These are phyloP conservation scores for Aureobasidium pullulans DNA, from an alignment of 2,329 filamentous ascomycete species.

Conservation along the genomic window DNA sequence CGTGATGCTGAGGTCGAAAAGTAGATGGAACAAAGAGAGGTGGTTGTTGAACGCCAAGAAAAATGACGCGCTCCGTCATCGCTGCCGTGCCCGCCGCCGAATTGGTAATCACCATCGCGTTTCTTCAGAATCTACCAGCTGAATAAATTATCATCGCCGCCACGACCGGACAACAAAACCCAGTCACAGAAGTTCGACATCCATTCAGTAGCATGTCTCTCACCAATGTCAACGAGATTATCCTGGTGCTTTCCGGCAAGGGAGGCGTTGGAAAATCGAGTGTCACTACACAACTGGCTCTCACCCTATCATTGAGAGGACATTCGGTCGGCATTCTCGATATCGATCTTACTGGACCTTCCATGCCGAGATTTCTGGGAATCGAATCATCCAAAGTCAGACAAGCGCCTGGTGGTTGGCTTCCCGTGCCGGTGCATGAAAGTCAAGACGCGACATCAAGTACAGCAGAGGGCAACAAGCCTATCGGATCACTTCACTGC, in stretches of 20 bases:
- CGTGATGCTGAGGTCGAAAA: neutral
- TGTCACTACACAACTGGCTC: conserved; percentile 89
- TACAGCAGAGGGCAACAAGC: conserved; percentile 16
- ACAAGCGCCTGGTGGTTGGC: conserved; percentile 85
- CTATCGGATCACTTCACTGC: conserved; percentile 58
- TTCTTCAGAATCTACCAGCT: neutral
- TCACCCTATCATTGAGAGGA: conserved; percentile 77
- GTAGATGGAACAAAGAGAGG: neutral
- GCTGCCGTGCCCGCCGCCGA: neutral
- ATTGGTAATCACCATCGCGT: conserved; percentile 6
- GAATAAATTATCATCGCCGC: neutral
- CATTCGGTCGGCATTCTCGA: conserved; percentile 92
- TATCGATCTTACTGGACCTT: conserved; percentile 91
- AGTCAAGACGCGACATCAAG: conserved; percentile 27
- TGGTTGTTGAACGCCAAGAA: neutral
- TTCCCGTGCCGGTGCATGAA: conserved; percentile 78
- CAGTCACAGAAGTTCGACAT: neutral
- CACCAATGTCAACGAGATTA: conserved; percentile 65
- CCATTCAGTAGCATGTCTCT: conserved; percentile 51
- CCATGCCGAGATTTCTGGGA: conserved; percentile 89
- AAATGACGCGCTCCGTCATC: neutral
- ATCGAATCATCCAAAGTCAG: conserved; percentile 85
- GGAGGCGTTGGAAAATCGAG: conserved; percentile 97
- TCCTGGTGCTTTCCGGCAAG: conserved; percentile 88
- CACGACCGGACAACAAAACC: too few species aligned